Conservation (phyloP, 805 yeast genomes). For the Metschnikowia bowlesiae region DNA sequence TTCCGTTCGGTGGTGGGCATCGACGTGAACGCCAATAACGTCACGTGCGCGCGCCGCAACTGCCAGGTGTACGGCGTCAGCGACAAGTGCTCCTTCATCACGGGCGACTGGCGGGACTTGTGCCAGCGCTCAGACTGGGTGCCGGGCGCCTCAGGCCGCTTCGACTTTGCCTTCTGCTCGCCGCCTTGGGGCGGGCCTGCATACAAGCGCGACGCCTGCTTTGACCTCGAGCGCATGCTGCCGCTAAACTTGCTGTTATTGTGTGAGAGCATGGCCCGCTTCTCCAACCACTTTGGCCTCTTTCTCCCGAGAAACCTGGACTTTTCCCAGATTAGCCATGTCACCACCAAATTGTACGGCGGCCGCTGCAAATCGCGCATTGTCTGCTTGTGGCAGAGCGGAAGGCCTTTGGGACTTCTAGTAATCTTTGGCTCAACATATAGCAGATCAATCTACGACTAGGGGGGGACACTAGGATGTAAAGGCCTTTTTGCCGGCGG, state of each 20-base stretch:
- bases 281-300: conserved; percentile 48
- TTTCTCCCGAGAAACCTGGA: conserved; percentile 63
- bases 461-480: no score
- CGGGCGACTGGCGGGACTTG: conserved; percentile 48
- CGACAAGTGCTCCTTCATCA: conserved; percentile 45
- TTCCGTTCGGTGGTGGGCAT: conserved; percentile 59
- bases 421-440: conserved; percentile 15
- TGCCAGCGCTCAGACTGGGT: conserved; percentile 27
- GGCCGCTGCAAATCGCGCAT: conserved; percentile 10
- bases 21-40: conserved; percentile 55
- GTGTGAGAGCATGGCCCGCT: conserved; percentile 36
- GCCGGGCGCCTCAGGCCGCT: conserved; percentile 24
- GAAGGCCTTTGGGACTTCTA: conserved; percentile 13
- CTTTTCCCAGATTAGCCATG: conserved; percentile 45
- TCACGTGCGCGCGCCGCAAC: conserved; percentile 65
- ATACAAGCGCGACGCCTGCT: conserved; percentile 38
- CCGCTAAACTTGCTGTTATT: conserved; percentile 50
- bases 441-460: not conserved
- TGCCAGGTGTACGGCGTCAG: conserved; percentile 57
- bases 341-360: conserved; percentile 38
- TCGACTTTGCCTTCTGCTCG: conserved; percentile 63
- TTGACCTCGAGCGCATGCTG: conserved; percentile 41
- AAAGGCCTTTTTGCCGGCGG: no score
- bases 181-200: conserved; percentile 89
- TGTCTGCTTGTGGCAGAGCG: conserved; percentile 15